Evolutionary conservation across 306 rosid species (phyloP), one percentile per base, ranked within the genome.

Genomic region (Mimosa bimucronata): DNA sequence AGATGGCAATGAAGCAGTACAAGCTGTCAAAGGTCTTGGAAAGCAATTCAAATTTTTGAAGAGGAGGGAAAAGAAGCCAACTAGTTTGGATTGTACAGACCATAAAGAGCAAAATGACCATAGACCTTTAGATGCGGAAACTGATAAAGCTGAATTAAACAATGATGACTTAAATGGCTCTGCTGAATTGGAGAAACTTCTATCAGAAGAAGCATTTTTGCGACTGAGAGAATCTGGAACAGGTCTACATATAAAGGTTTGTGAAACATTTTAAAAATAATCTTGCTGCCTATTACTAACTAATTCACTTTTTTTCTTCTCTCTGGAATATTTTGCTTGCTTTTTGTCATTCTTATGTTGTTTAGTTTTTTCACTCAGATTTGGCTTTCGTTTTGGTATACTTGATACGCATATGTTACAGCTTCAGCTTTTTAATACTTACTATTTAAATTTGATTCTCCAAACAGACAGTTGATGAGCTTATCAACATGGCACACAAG

Each of bases 1-100:
- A 23, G 78, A 77, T 77, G 81, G 44, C 30, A 87, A 77, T 30
- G 97, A 88, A 53, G 85, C 68, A 83, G 91, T 86, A 79, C 89
- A 83, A 86, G 82, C 90, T 40, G 90, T 93, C 69, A 88, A 88
- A 85, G 99, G 99, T 73, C 96, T 95, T 29, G 99, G 99, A 76
- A 88, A 88, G 79, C 91, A 93, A 72, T 95, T 95, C 84, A 95
- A 95, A 78, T 70, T 85, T 80, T 83, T 95, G 92, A 95, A 89
- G 85, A 89, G 76, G 84, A 91, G 97, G 87, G 98, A 92, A 77
- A 91, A 88, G 86, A 92, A 86, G 80, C 6, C 77, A 72, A 57
- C 60, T 40, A 31, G 45, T 42, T 66, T 66, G 53, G 82, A 73
- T 37, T 79, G 72, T 58, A 50, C 79, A 42, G 86, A 68, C 71